These are phyloP conservation scores for Davidsoniella neocaledoniae DNA, from an alignment of 2,329 filamentous ascomycete species.

Conservation along the genomic window DNA sequence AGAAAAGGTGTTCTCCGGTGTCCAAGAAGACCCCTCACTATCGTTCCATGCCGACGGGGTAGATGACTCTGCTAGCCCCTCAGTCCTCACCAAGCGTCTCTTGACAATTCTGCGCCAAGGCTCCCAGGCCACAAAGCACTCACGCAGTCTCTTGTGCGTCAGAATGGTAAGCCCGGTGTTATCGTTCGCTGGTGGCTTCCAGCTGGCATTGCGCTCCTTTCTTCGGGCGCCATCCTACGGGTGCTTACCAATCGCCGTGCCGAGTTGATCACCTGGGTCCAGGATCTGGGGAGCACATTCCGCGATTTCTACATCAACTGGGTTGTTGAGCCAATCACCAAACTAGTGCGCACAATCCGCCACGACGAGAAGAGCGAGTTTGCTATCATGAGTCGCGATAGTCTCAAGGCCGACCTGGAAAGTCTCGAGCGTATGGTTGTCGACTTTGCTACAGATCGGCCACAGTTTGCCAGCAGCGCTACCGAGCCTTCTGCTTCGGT, in stretches of 20 bases:
- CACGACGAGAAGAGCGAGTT: conserved; percentile 89
- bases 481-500: conserved; percentile 16
- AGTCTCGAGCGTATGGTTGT: conserved; percentile 96
- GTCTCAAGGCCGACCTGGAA: conserved; percentile 73
- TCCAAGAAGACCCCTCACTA: conserved; percentile 44
- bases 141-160: conserved; percentile 36
- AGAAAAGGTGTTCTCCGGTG: conserved; percentile 45
- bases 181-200: conserved; percentile 84
- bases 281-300: conserved; percentile 59
- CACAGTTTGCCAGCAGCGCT: conserved; percentile 33
- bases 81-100: conserved; percentile 49
- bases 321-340: conserved; percentile 72
- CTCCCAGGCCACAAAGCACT: conserved; percentile 43
- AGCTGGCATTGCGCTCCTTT: conserved; percentile 51
- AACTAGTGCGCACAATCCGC: conserved; percentile 77
- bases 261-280: conserved; percentile 65
- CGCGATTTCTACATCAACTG: conserved; percentile 93
- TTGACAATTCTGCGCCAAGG: conserved; percentile 50
- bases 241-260: conserved; percentile 58
- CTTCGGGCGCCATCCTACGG: conserved; percentile 71
- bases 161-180: conserved; percentile 59
- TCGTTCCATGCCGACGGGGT: conserved; percentile 26
- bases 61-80: conserved; percentile 33
- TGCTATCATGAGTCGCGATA: conserved; percentile 89
- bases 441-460: conserved; percentile 79